Evolutionary conservation across 306 rosid species (phyloP).

Genomic region (Fagus sylvatica): DNA sequence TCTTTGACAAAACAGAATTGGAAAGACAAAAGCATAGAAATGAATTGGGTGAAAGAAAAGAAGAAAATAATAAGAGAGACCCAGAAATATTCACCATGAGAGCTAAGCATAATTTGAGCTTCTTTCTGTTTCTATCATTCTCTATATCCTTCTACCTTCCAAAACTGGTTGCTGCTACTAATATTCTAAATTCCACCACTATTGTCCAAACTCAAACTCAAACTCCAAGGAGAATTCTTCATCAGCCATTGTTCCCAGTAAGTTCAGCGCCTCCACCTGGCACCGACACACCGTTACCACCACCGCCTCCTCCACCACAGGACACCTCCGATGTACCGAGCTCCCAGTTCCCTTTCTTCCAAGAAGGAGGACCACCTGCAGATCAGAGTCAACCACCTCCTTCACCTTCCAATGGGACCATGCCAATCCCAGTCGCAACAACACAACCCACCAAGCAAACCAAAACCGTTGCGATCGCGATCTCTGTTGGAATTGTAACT

Average conservation of each 20-base stretch:
- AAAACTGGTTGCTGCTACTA: neutral
- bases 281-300: conserved; percentile 31
- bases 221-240: conserved; percentile 59
- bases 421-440: conserved; percentile 65
- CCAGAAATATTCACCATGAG: conserved; percentile 52
- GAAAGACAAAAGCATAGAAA: conserved; percentile 40
- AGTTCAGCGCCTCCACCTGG: conserved; percentile 65
- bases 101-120: conserved; percentile 35
- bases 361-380: conserved; percentile 54
- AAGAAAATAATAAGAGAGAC: conserved; percentile 31
- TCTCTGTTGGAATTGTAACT: conserved; percentile 85
- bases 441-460: conserved; percentile 71
- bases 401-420: conserved; percentile 33
- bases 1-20: conserved; percentile 25
- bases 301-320: conserved; percentile 42
- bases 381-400: conserved; percentile 59
- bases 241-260: conserved; percentile 79
- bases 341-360: conserved; percentile 66
- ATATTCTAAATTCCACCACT: conserved; percentile 2
- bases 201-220: conserved; percentile 5
- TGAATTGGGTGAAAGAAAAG: conserved; percentile 46
- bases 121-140: conserved; percentile 33
- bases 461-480: conserved; percentile 72
- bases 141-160: conserved; percentile 17
- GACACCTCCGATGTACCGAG: conserved; percentile 35